Conservation (phyloP, 768 basidiomycete genomes). For the Psilocybe cubensis region DNA sequence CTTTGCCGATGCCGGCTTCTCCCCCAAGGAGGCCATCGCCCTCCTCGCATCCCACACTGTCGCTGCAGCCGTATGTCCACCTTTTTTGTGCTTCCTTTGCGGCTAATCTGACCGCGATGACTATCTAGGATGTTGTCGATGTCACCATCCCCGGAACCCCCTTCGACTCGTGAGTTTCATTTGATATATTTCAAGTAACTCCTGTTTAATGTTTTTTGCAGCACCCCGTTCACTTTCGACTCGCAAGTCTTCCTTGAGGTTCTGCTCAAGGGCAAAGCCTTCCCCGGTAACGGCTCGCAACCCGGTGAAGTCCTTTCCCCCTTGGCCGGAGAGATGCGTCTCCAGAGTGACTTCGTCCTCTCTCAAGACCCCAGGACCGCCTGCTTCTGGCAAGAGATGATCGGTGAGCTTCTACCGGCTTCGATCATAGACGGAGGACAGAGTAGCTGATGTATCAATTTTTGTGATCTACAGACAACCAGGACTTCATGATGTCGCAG, state of each 20-base stretch:
- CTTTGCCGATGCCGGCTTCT: slow-evolving; percentile 30
- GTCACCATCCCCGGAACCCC: slow-evolving; percentile 27
- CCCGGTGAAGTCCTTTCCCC: slow-evolving; percentile 35
- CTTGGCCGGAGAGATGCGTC: slow-evolving; percentile 39
- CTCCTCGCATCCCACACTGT: slow-evolving; percentile 27
- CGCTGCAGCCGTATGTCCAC: slow-evolving; percentile 22
- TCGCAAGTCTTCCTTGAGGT: slow-evolving; percentile 40
- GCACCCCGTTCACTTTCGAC: no score
- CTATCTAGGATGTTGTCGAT: slow-evolving; percentile 30
- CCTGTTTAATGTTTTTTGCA: not conserved
- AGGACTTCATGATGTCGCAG: slow-evolving; percentile 20
- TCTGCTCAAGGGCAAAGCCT: slow-evolving; percentile 22
- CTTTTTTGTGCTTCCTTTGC: not conserved
- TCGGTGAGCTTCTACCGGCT: slow-evolving; percentile 7
- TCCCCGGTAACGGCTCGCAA: slow-evolving; percentile 18
- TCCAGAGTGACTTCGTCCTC: slow-evolving; percentile 37
- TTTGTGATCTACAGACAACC: slow-evolving; percentile 21
- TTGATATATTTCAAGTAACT: not conserved
- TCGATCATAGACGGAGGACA: not conserved
- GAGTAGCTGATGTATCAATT: not conserved
- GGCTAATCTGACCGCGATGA: not conserved
- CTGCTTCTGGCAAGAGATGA: slow-evolving; percentile 25
- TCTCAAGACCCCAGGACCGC: slow-evolving; percentile 23
- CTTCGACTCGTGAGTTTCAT: slow-evolving; percentile 31
- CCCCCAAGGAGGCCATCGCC: slow-evolving; percentile 23